phyloP scores from a whole-genome alignment of 305 asterid genomes.

The Fraxinus greggii region DNA sequence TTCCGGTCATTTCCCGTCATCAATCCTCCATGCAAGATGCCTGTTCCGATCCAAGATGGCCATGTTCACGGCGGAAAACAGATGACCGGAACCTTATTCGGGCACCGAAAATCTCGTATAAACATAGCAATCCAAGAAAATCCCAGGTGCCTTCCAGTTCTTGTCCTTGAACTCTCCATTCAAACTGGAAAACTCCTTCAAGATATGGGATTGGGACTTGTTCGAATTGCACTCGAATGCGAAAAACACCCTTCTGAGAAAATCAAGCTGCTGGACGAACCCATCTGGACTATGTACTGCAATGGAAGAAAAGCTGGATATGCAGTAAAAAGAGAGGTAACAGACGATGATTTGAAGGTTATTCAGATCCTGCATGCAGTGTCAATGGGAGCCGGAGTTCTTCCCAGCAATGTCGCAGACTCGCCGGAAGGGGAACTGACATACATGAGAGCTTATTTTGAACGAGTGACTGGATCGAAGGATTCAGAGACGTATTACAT shows the following conservation, averaged over 20 bases:
- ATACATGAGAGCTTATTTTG: constrained; percentile 77
- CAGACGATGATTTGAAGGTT: constrained; percentile 67
- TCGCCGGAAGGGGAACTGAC: constrained; percentile 61
- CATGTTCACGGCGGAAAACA: constrained; percentile 74
- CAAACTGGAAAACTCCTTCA: constrained; percentile 80
- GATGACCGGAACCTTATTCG: constrained; percentile 80
- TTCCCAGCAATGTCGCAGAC: constrained; percentile 39
- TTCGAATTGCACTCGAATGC: constrained; percentile 75
- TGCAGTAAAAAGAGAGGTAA: constrained; percentile 68
- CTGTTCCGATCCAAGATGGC: constrained; percentile 49
- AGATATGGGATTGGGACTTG: constrained; percentile 81
- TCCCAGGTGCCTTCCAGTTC: constrained; percentile 60
- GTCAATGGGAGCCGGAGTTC: constrained; percentile 86
- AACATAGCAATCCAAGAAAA: constrained; percentile 75
- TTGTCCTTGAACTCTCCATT: constrained; percentile 71
- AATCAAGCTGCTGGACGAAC: constrained; percentile 66
- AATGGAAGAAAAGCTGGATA: constrained; percentile 79
- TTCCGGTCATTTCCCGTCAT: constrained; percentile 80
- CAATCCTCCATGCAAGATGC: constrained; percentile 83
- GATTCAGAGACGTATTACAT: constrained; percentile 87
- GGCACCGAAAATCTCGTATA: constrained; percentile 61
- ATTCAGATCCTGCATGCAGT: constrained; percentile 65
- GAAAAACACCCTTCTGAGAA: constrained; percentile 61
- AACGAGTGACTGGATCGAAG: constrained; percentile 67
- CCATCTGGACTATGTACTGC: constrained; percentile 79